A percentile compares a stretch with the other conserved stretches of the same genome.
These are phyloP conservation scores for Canavalia ensiformis DNA, from an alignment of 306 rosid genomes.

Conservation along the genomic window DNA sequence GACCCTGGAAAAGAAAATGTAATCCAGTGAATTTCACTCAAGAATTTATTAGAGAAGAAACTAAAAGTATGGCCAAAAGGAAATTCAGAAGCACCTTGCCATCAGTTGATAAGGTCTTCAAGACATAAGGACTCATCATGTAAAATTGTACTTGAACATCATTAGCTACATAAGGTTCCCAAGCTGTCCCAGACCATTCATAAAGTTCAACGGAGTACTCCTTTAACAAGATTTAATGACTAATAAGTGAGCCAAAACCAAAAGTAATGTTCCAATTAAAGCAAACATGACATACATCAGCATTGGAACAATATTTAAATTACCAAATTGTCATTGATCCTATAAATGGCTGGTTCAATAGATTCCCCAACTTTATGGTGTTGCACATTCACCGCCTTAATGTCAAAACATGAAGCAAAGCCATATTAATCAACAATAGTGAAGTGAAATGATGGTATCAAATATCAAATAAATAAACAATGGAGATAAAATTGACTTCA, in stretches of 20 bases:
- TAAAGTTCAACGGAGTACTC: constrained; percentile 87
- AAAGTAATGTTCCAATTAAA: constrained; percentile 33
- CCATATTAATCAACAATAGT: constrained; percentile 25
- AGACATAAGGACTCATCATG: constrained; percentile 99
- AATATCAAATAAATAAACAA: constrained; percentile 40
- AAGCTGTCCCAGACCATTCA: constrained; percentile 93
- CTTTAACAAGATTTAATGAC: constrained; percentile 54
- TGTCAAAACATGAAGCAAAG: constrained; percentile 43
- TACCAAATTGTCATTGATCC: constrained; percentile 96
- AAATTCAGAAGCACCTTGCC: constrained; percentile 65
- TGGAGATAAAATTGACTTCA: constrained; percentile 6
- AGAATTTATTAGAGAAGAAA: constrained; percentile 31
- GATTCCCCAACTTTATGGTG: constrained; percentile 90
- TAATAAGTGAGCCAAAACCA: constrained; percentile 44
- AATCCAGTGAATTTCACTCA: constrained; percentile 7
- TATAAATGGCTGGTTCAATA: constrained; percentile 83
- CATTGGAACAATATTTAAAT: constrained; percentile 46
- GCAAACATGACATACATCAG: not conserved
- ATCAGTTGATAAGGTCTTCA: constrained; percentile 85
- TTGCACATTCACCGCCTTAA: constrained; percentile 76
- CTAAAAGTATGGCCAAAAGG: constrained; percentile 7
- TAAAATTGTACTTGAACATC: constrained; percentile 98
- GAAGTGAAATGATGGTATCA: constrained; percentile 32
- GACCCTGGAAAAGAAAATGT: constrained; percentile 68
- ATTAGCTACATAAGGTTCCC: constrained; percentile 90